Conservation (phyloP, 192 early-diverging fungal species). For the Entomortierella parvispora region DNA sequence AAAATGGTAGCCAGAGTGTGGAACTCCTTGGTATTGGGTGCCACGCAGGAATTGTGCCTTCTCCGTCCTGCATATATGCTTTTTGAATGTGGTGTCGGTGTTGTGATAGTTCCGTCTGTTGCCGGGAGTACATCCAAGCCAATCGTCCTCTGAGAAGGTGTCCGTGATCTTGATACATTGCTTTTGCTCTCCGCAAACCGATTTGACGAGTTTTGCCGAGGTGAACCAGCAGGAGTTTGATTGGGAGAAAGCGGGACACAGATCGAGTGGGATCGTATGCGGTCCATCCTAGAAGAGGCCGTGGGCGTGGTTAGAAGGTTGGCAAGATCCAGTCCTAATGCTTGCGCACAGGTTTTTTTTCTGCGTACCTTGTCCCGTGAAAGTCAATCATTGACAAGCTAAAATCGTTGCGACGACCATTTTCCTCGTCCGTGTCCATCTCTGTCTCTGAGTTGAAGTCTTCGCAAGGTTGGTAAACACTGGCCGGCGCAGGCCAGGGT, state of each 20-base stretch:
- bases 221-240: slow-evolving; percentile 12
- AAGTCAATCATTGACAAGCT: too few species aligned
- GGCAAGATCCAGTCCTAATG: not conserved
- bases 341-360: too few species aligned
- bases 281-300: not conserved
- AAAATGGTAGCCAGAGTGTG: slow-evolving; percentile 54
- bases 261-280: slow-evolving; percentile 19
- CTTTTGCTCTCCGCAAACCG: not conserved
- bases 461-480: too few species aligned
- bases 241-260: slow-evolving; percentile 1
- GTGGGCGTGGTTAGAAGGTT: not conserved
- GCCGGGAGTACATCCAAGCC: slow-evolving; percentile 2
- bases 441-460: too few species aligned
- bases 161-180: slow-evolving; percentile 9
- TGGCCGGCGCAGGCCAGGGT: too few species aligned
- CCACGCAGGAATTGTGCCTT: slow-evolving; percentile 55
- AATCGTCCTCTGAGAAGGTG: not conserved
- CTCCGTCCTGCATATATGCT: slow-evolving; percentile 14
- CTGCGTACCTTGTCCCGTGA: too few species aligned
- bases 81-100: slow-evolving; percentile 13
- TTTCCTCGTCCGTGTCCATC: too few species aligned
- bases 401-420: too few species aligned
- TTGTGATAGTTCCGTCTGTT: slow-evolving; percentile 3
- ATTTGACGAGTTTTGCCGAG: slow-evolving; percentile 2
- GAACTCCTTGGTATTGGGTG: slow-evolving; percentile 54